Conservation (phyloP, 2,329 filamentous ascomycete species). For the Exophiala viscosa region DNA sequence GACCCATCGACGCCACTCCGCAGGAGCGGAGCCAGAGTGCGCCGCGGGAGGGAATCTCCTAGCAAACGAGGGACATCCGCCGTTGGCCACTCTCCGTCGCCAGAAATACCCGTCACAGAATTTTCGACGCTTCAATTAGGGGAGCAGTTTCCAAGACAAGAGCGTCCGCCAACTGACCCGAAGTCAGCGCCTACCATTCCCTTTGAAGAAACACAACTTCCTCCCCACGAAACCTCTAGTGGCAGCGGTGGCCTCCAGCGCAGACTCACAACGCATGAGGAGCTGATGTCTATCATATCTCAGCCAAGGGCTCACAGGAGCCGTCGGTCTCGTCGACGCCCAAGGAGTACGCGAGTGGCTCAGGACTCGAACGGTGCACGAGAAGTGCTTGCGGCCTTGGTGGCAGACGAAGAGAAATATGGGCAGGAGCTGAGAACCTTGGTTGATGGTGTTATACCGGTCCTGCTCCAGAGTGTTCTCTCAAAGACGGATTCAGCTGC, state of each 20-base stretch:
- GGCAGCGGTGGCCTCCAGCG: conserved; percentile 57
- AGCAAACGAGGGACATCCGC: conserved; percentile 10
- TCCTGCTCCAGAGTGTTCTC: conserved; percentile 79
- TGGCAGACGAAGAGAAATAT: conserved; percentile 81
- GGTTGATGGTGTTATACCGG: conserved; percentile 91
- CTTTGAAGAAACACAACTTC: conserved; percentile 49
- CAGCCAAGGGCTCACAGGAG: conserved; percentile 60
- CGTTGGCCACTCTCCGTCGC: background rate
- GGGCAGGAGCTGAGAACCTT: conserved; percentile 86
- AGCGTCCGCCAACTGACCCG: conserved; percentile 38
- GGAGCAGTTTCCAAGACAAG: no score
- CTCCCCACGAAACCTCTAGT: conserved; percentile 35
- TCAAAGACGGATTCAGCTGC: conserved; percentile 64
- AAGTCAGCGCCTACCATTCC: conserved; percentile 57
- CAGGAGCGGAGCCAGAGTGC: conserved; percentile 26
- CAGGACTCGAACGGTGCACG: conserved; percentile 60
- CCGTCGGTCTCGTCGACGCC: conserved; percentile 71
- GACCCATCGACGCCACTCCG: conserved; percentile 29
- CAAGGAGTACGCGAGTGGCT: conserved; percentile 61
- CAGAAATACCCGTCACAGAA: background rate
- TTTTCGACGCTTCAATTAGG: no score
- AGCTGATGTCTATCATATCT: conserved; percentile 89
- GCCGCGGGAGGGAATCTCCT: conserved; percentile 8
- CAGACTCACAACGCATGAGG: conserved; percentile 83
- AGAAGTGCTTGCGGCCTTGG: conserved; percentile 75